phyloP scores from a whole-genome alignment of 805 yeast genomes.

The Metschnikowia peoriensis region DNA sequence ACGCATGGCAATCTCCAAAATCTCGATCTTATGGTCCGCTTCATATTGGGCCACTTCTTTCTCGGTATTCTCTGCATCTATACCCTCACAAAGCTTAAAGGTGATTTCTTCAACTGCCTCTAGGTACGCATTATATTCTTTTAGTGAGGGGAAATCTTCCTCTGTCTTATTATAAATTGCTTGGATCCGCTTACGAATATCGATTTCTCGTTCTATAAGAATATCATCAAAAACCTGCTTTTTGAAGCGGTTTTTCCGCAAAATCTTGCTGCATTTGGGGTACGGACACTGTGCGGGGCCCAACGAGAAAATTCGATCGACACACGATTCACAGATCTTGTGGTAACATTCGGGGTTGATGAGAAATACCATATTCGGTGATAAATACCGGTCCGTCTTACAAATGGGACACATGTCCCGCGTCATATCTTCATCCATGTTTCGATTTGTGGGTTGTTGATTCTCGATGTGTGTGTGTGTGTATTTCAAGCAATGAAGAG shows the following conservation, averaged over 20 bases:
- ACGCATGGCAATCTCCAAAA: slow-evolving; percentile 70
- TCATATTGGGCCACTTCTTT: slow-evolving; percentile 67
- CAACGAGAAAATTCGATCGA: slow-evolving; percentile 85
- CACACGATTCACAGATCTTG: slow-evolving; percentile 95
- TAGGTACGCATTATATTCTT: slow-evolving; percentile 70
- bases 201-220: slow-evolving; percentile 86
- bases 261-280: slow-evolving; percentile 80
- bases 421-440: slow-evolving; percentile 45
- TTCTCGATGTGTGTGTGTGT: background rate
- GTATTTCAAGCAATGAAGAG: too few relatives aligned
- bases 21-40: slow-evolving; percentile 68
- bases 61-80: slow-evolving; percentile 69
- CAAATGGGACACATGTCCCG: slow-evolving; percentile 96
- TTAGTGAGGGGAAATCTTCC: slow-evolving; percentile 62
- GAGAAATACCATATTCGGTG: slow-evolving; percentile 88
- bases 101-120: slow-evolving; percentile 82
- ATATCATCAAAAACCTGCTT: slow-evolving; percentile 91
- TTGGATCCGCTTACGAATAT: slow-evolving; percentile 75
- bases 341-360: slow-evolving; percentile 98
- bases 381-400: slow-evolving; percentile 88
- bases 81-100: slow-evolving; percentile 68
- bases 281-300: slow-evolving; percentile 99
- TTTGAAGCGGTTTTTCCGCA: slow-evolving; percentile 87
- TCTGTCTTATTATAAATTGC: slow-evolving; percentile 77
- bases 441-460: background rate